Evolutionary conservation across 176 grass and related monocot species (phyloP).

Genomic region (Thalia dealbata): DNA sequence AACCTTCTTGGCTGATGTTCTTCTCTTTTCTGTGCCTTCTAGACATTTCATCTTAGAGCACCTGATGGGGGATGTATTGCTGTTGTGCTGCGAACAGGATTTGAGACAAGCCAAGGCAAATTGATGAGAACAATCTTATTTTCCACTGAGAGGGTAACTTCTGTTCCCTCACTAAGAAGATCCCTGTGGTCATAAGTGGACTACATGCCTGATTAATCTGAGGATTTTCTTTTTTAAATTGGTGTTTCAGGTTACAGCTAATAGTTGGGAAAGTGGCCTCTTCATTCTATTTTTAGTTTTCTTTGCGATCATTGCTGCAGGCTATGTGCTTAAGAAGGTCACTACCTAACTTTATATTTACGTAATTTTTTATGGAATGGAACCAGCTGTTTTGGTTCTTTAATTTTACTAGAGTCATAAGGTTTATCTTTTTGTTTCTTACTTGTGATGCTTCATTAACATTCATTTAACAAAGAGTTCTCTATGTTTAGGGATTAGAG

Average conservation of each 20-base stretch:
- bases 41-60: conserved; percentile 71
- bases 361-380: background rate
- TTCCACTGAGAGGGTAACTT: conserved; percentile 94
- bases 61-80: conserved; percentile 94
- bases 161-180: conserved; percentile 20
- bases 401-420: background rate
- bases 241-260: conserved; percentile 77
- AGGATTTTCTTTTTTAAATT: conserved; percentile 22
- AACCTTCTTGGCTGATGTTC: conserved; percentile 17
- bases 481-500: conserved; percentile 63
- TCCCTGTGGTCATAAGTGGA: conserved; percentile 8
- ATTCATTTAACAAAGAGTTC: background rate
- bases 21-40: conserved; percentile 38
- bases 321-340: conserved; percentile 95
- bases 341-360: background rate
- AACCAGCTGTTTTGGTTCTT: background rate
- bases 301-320: conserved; percentile 97
- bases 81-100: conserved; percentile 94
- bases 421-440: background rate
- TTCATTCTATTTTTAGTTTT: conserved; percentile 98
- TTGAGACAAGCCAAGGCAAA: conserved; percentile 99
- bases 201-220: background rate
- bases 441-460: conserved; percentile 1
- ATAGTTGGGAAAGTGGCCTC: conserved; percentile 88
- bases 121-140: conserved; percentile 99